These are phyloP conservation scores for Aspergillus sclerotioniger DNA, from an alignment of 495 filamentous ascomycete genomes.

Conservation along the genomic window DNA sequence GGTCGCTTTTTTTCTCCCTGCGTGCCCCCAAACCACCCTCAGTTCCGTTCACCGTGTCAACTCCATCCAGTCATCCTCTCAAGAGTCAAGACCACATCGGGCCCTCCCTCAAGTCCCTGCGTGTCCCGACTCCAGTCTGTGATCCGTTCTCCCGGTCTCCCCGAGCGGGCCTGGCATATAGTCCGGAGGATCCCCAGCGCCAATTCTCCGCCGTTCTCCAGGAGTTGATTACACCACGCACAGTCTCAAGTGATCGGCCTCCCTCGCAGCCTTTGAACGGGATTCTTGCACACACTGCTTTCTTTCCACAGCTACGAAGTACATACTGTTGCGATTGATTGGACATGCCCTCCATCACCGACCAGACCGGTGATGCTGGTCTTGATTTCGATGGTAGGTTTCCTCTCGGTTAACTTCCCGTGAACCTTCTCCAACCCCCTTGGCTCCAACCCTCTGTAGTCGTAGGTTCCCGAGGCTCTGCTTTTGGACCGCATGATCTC, in stretches of 20 bases:
- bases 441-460: slow-evolving; percentile 18
- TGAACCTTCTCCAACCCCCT: slow-evolving; percentile 13
- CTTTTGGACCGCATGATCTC: slow-evolving; percentile 22
- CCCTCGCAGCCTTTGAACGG: neutral
- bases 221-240: no score
- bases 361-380: slow-evolving; percentile 24
- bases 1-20: neutral
- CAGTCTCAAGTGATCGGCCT: no score
- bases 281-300: neutral
- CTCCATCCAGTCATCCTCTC: neutral
- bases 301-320: no score
- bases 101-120: neutral
- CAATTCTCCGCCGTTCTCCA: no score
- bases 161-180: neutral
- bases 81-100: neutral
- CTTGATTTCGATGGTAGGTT: slow-evolving; percentile 39
- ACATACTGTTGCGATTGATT: neutral
- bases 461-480: slow-evolving; percentile 20
- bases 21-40: neutral
- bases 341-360: slow-evolving; percentile 39
- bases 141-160: neutral
- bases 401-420: slow-evolving; percentile 7
- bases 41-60: neutral
- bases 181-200: no score
- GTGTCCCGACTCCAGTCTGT: slow-evolving; percentile 1